phyloP scores from a whole-genome alignment of 805 yeast species.

The Wickerhamomyces subpelliculosus region DNA sequence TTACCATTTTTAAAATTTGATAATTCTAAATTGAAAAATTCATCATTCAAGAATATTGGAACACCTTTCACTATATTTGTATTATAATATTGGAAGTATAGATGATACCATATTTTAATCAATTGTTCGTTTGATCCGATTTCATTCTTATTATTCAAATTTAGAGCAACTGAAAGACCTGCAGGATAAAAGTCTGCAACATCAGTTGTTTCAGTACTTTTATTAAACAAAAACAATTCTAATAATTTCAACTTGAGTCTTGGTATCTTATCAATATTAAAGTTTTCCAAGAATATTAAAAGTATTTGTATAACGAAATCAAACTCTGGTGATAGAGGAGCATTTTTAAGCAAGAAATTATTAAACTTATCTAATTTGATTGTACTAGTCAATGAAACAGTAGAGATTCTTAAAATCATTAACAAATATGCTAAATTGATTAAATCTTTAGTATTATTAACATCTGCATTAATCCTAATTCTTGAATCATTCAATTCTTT shows the following conservation, averaged over 20 bases:
- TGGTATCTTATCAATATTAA: conserved; percentile 2
- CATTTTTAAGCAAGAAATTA: conserved; percentile 6
- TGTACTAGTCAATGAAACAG: conserved; percentile 11
- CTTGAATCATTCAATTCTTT: conserved; percentile 19
- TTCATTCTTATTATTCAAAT: conserved; percentile 10
- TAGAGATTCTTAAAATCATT: conserved; percentile 13
- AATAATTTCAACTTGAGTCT: conserved; percentile 10
- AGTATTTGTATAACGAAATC: conserved; percentile 14
- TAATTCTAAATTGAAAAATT: conserved; percentile 11
- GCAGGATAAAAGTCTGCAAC: background rate
- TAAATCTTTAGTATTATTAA: conserved; percentile 7
- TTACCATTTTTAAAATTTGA: background rate
- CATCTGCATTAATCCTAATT: conserved; percentile 22
- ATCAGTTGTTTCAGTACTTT: conserved; percentile 3
- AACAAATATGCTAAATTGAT: conserved; percentile 8
- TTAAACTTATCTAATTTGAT: conserved; percentile 9
- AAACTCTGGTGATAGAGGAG: conserved; percentile 9
- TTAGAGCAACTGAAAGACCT: conserved; percentile 9
- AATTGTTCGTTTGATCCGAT: conserved; percentile 5
- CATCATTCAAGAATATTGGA: conserved; percentile 13
- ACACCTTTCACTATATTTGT: conserved; percentile 11
- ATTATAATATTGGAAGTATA: conserved; percentile 11
- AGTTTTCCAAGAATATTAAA: conserved; percentile 3
- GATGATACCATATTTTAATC: conserved; percentile 12
- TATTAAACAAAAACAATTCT: conserved; percentile 4